phyloP scores from a whole-genome alignment of 352 stramenopile species.

The Phytopythium aichiense region DNA sequence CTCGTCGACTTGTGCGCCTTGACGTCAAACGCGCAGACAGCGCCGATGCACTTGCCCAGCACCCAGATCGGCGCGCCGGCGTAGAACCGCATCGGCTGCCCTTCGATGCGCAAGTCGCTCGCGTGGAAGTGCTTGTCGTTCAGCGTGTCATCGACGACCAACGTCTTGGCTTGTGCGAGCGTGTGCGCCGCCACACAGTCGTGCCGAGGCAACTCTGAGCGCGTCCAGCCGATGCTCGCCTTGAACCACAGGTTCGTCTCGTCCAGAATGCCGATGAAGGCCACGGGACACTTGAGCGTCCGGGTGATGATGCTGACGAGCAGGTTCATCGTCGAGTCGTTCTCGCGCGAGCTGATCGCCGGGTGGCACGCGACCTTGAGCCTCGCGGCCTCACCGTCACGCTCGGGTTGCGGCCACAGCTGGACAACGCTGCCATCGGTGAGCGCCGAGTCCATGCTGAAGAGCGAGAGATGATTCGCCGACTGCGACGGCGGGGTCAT shows the following conservation, averaged over 20 bases:
- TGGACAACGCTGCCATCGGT: constrained; percentile 61
- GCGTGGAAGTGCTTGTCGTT: constrained; percentile 68
- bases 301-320: constrained; percentile 65
- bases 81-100: constrained; percentile 54
- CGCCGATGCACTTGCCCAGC: constrained; percentile 54
- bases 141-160: constrained; percentile 63
- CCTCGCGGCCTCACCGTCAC: constrained; percentile 39
- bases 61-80: constrained; percentile 57
- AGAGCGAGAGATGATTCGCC: constrained; percentile 41
- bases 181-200: constrained; percentile 51
- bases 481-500: constrained; percentile 2
- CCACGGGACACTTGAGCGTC: constrained; percentile 59
- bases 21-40: constrained; percentile 61
- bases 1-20: constrained; percentile 43
- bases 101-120: constrained; percentile 36
- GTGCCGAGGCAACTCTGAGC: constrained; percentile 44
- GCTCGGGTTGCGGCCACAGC: constrained; percentile 49
- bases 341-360: constrained; percentile 42
- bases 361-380: constrained; percentile 48
- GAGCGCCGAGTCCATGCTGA: constrained; percentile 59
- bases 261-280: constrained; percentile 67
- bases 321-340: constrained; percentile 70
- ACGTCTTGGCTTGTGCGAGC: constrained; percentile 38
- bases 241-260: constrained; percentile 58
- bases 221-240: constrained; percentile 57